A percentile compares a stretch with the other conserved stretches of the same genome.
phyloP scores from a whole-genome alignment of 2,329 filamentous ascomycete genomes.

The Colletotrichum sp. region DNA sequence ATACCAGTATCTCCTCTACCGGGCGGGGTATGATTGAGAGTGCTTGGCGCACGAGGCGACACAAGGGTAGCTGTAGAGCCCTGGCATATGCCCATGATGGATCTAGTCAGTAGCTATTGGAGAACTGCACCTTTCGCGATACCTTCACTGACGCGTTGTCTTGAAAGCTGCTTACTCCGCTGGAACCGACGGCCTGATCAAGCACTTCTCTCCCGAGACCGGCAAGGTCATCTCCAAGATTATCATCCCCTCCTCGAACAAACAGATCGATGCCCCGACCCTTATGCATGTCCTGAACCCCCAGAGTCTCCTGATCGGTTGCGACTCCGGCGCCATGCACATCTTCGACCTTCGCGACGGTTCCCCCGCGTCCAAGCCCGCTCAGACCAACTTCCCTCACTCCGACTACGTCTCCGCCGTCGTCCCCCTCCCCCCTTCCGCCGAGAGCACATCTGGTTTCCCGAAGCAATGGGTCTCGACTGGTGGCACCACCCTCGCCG shows the following conservation, averaged over 20 bases:
- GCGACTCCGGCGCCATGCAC: slow-evolving; percentile 88
- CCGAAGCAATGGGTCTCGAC: slow-evolving; percentile 96
- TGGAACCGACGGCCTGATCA: slow-evolving; percentile 63
- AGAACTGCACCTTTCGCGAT: background rate
- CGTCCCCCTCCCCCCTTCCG: slow-evolving; percentile 78
- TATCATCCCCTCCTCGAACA: slow-evolving; percentile 66
- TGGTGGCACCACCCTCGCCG: slow-evolving; percentile 86
- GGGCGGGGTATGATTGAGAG: slow-evolving; percentile 81
- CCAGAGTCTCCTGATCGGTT: slow-evolving; percentile 85
- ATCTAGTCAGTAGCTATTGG: slow-evolving; percentile 57
- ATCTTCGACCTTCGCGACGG: slow-evolving; percentile 80
- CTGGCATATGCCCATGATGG: slow-evolving; percentile 83
- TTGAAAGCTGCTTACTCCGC: slow-evolving; percentile 63
- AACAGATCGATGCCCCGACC: slow-evolving; percentile 72
- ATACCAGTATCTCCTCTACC: slow-evolving; percentile 54
- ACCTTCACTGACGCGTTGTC: slow-evolving; percentile 14
- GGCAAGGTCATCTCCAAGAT: slow-evolving; percentile 82
- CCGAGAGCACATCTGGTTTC: slow-evolving; percentile 84
- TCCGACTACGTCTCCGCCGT: slow-evolving; percentile 92
- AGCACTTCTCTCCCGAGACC: slow-evolving; percentile 60
- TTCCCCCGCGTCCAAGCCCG: slow-evolving; percentile 64
- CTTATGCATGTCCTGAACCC: slow-evolving; percentile 84
- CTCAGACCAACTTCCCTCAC: slow-evolving; percentile 85
- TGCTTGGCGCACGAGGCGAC: slow-evolving; percentile 83
- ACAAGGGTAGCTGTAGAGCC: slow-evolving; percentile 91